Percentiles rank a stretch among this genome's conserved stretches.
Evolutionary conservation across 2,329 filamentous ascomycete genomes (phyloP).

Genomic region (Cladobotryum protrusum): DNA sequence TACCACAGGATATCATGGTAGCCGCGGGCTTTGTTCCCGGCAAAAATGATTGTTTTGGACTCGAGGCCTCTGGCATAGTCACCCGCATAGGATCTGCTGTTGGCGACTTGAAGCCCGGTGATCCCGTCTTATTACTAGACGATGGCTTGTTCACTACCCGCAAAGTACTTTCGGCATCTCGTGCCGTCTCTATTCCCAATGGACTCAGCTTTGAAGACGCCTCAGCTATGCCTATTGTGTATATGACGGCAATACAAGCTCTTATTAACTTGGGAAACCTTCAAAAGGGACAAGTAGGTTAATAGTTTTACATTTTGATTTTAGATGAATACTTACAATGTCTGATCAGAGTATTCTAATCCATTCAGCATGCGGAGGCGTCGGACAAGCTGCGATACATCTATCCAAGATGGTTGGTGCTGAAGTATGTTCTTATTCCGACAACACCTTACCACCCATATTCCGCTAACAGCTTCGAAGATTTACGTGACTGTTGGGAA

Average conservation of each 20-base stretch:
- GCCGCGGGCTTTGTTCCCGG: conserved; percentile 4
- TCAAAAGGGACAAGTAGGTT: conserved; percentile 5
- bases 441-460: too few species aligned
- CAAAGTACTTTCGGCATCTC: not conserved
- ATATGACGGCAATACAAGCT: conserved; percentile 23
- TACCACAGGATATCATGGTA: conserved; percentile 11
- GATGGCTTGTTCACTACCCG: conserved; percentile 2
- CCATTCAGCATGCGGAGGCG: conserved; percentile 7
- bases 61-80: conserved; percentile 25
- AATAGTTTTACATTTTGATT: not conserved
- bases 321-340: too few species aligned
- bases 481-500: conserved; percentile 28
- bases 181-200: conserved; percentile 21
- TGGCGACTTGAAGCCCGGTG: conserved; percentile 22
- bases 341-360: conserved; percentile 4
- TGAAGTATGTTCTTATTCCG: conserved; percentile 16
- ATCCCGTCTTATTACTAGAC: conserved; percentile 23
- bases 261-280: conserved; percentile 18
- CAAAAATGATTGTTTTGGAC: conserved; percentile 15
- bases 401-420: conserved; percentile 5
- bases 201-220: conserved; percentile 22
- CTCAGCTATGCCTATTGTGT: conserved; percentile 24
- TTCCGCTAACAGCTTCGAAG: too few species aligned
- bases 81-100: conserved; percentile 12
- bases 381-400: conserved; percentile 2